Conservation (phyloP, 1,284 basidiomycete genomes). For the Heliocybe sulcata region DNA sequence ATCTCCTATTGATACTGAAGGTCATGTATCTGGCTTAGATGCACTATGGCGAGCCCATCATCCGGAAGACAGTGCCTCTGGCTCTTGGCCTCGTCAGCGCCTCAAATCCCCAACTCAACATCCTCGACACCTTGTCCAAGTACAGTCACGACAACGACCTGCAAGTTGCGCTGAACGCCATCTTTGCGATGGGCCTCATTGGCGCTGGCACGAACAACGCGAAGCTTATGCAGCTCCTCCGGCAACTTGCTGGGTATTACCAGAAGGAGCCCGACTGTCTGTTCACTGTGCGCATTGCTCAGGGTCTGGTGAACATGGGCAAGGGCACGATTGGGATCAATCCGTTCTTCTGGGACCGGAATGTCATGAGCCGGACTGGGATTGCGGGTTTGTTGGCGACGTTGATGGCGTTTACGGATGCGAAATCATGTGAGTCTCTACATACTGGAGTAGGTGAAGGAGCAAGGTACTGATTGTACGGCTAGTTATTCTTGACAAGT, state of each 20-base stretch:
- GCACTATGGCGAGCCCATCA: constrained; percentile 96
- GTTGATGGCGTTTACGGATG: constrained; percentile 88
- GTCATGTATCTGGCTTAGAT: constrained; percentile 48
- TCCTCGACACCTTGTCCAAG: constrained; percentile 98
- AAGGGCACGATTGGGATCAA: constrained; percentile 98
- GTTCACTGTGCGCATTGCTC: constrained; percentile 95
- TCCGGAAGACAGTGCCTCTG: constrained; percentile 92
- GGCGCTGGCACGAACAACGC: constrained; percentile 99
- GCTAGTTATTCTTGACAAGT: constrained; percentile 85
- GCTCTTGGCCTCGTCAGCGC: constrained; percentile 92
- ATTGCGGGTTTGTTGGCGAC: constrained; percentile 90
- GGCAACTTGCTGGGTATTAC: constrained; percentile 95
- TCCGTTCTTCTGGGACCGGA: constrained; percentile 93
- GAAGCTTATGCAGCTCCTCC: constrained; percentile 93
- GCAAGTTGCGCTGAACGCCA: constrained; percentile 92
- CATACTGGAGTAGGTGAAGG: not conserved
- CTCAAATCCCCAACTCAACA: constrained; percentile 93
- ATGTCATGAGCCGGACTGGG: constrained; percentile 84
- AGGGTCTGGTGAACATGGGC: constrained; percentile 98
- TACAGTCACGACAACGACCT: constrained; percentile 99
- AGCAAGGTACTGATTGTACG: constrained; percentile 2
- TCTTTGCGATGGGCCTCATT: constrained; percentile 98
- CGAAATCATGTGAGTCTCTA: constrained; percentile 75
- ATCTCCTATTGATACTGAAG: not conserved
- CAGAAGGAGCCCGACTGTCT: constrained; percentile 96